Evolutionary conservation across 2,329 filamentous ascomycete genomes (phyloP), one percentile per base, ranked within the genome.

Genomic region (Sporothrix variecibatus): DNA sequence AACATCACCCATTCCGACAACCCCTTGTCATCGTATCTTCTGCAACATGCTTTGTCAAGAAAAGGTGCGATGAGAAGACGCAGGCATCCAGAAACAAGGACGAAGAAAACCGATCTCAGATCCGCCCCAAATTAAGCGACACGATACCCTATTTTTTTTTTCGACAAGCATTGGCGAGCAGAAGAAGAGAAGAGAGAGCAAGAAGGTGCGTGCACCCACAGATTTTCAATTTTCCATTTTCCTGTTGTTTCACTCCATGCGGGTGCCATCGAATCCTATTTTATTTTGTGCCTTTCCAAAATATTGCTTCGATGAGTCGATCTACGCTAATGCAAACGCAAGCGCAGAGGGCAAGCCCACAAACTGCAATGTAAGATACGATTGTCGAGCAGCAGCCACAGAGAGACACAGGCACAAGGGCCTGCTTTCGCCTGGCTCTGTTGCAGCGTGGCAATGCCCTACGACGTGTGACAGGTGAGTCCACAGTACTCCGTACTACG

Each of bases 351-450:
- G 46, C 65, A 69, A 53, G 65, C 46, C 40, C 40, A 31, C n/a
- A 49, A 49, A 26, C 38, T 38, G 60, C 23, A 12, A 56, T 23
- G 8, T 64, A 40, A 38, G 20, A 40, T 23, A 53, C 43, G 46
- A 69, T 53, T 68, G 46, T 69, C 67, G 67, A 69, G 46, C 20
- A 53, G 60, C 60, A 65, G 60, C 60, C 60, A 43, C 51, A 56
- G 23, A 28, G 51, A 28, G 23, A 28, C 34, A 65, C 9, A 43
- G 2, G n/a, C 28, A 34, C 28, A 34, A 12, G n/a, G 34, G 34
- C 60, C 38, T 26, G 9, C n/a, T 34, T 11, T 23, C 31, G 60
- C 20, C n/a, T 62, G 58, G 58, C 20, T 31, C 20, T 43, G 34
- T 40, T 65, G 56, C 11, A 65, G 60, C 8, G 28, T 9, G 9